These are phyloP conservation scores for Botrytis tulipae DNA, from an alignment of 2,329 filamentous ascomycete genomes.

Conservation along the genomic window DNA sequence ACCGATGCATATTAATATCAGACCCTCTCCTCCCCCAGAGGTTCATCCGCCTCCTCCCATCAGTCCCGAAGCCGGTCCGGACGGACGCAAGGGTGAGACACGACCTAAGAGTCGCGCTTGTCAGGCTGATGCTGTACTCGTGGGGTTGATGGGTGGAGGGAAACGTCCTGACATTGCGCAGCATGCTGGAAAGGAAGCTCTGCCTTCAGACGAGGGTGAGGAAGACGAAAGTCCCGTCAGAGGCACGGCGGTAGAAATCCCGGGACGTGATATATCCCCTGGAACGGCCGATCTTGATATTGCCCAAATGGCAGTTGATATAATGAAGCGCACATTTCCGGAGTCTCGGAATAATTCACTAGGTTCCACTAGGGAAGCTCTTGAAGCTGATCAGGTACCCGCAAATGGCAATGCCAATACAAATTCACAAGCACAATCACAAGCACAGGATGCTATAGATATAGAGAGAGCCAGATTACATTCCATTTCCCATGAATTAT, in stretches of 20 bases:
- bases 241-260: conserved; percentile 28
- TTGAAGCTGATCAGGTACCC: not conserved
- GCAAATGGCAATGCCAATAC: not conserved
- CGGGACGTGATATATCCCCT: conserved; percentile 31
- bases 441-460: not conserved
- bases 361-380: not conserved
- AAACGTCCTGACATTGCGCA: conserved; percentile 64
- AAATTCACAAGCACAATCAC: not conserved
- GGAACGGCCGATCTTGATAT: conserved; percentile 22
- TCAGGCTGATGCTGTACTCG: conserved; percentile 65
- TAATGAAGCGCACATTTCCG: not conserved
- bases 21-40: conserved; percentile 53
- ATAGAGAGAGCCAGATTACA: not conserved
- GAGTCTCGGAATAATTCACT: not conserved
- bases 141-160: conserved; percentile 61
- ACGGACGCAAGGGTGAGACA: conserved; percentile 28
- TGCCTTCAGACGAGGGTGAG: conserved; percentile 47
- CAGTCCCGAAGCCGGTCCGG: conserved; percentile 43
- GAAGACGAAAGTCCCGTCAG: conserved; percentile 41
- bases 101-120: conserved; percentile 40
- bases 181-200: conserved; percentile 52
- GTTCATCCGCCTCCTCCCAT: conserved; percentile 46
- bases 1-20: conserved; percentile 46
- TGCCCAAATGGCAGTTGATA: conserved; percentile 19
- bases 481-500: not conserved